phyloP scores from a whole-genome alignment of 2,329 filamentous ascomycete genomes.

The Phaeoacremonium minimum region DNA sequence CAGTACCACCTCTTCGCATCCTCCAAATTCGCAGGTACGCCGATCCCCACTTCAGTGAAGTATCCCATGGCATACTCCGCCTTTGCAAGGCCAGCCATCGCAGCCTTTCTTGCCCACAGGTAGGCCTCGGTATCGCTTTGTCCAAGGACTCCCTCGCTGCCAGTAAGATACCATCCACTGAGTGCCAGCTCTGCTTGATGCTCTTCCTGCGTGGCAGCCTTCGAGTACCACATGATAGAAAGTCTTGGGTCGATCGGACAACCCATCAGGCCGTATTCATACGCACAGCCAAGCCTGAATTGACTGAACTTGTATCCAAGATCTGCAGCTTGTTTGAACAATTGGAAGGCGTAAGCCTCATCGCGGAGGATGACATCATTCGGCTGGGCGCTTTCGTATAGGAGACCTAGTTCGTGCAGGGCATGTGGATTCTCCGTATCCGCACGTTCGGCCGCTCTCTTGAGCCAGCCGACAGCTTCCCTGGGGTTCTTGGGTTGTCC shows the following conservation, averaged over 20 bases:
- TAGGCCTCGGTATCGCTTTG: constrained; percentile 97
- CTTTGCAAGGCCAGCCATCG: constrained; percentile 81
- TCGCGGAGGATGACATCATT: constrained; percentile 77
- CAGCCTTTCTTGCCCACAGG: constrained; percentile 93
- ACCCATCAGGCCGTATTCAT: constrained; percentile 83
- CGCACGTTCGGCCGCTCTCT: constrained; percentile 83
- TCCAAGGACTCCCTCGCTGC: constrained; percentile 78
- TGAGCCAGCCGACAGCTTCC: constrained; percentile 89
- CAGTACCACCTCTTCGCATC: constrained; percentile 99
- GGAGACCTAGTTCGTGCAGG: constrained; percentile 76
- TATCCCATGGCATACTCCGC: constrained; percentile 98
- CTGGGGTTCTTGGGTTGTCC: constrained; percentile 77
- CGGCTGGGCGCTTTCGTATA: constrained; percentile 59
- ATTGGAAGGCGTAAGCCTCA: constrained; percentile 71
- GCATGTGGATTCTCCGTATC: constrained; percentile 91
- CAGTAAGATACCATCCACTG: constrained; percentile 93
- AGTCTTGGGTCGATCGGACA: constrained; percentile 77
- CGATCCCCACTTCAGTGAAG: constrained; percentile 93
- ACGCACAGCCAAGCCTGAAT: constrained; percentile 81
- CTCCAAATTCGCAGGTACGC: constrained; percentile 78
- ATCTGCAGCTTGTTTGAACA: constrained; percentile 82
- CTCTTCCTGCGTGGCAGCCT: constrained; percentile 86
- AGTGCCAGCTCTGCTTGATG: constrained; percentile 86
- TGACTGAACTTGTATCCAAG: constrained; percentile 95
- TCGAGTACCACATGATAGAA: constrained; percentile 92